A percentile compares a stretch with the other conserved stretches of the same genome.
Evolutionary conservation across 345 rosid genomes (phyloP).

Genomic region (Abelmoschus esculentus): DNA sequence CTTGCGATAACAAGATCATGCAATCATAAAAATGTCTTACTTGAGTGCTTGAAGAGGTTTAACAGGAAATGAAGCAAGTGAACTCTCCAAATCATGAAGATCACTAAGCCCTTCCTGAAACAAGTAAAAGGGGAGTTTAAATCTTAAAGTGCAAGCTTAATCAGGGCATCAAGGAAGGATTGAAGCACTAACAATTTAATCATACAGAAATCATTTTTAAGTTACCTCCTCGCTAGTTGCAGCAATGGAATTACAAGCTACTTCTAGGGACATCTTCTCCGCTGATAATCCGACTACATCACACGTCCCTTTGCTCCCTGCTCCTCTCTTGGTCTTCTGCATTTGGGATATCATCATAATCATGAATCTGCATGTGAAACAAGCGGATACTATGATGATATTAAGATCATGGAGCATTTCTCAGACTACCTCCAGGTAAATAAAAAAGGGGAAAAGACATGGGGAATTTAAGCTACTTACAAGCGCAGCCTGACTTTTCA

Average conservation of each 20-base stretch:
- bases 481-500: constrained; percentile 87
- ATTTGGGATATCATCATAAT: constrained; percentile 45
- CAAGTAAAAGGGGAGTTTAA: constrained; percentile 15
- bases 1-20: background rate
- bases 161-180: background rate
- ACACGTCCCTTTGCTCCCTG: constrained; percentile 36
- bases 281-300: constrained; percentile 30
- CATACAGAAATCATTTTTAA: constrained; percentile 2
- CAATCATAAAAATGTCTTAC: constrained; percentile 26
- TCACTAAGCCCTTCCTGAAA: constrained; percentile 60
- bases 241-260: constrained; percentile 37
- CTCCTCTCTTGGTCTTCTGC: constrained; percentile 40
- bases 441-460: background rate
- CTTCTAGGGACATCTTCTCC: constrained; percentile 35
- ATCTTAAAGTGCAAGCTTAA: constrained; percentile 13
- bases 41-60: constrained; percentile 84
- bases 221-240: constrained; percentile 56
- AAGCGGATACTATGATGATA: constrained; percentile 9
- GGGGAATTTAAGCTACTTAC: constrained; percentile 31
- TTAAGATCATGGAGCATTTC: constrained; percentile 1
- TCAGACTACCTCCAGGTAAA: background rate
- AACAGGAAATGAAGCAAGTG: constrained; percentile 68
- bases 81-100: constrained; percentile 57
- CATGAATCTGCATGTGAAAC: constrained; percentile 58
- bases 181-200: background rate